Evolutionary conservation across 805 yeast species (phyloP).

Genomic region (Yamadazyma philogaea): DNA sequence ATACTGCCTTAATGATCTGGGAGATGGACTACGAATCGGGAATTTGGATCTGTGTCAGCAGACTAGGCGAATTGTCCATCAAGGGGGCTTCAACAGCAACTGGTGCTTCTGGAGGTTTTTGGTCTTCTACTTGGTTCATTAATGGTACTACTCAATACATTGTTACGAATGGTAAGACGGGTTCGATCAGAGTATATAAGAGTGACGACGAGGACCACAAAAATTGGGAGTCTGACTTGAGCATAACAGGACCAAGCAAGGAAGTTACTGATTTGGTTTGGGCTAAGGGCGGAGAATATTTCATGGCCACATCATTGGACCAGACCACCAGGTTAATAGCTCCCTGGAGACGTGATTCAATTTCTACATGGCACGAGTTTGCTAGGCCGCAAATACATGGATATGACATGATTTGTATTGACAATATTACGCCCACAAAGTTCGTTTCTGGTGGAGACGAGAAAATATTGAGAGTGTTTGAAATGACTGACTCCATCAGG

Average conservation of each 20-base stretch:
- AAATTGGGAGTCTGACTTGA: slow-evolving; percentile 48
- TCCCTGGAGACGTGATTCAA: slow-evolving; percentile 42
- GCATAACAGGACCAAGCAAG: slow-evolving; percentile 72
- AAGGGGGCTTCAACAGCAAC: slow-evolving; percentile 99
- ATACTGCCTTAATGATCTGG: slow-evolving; percentile 92
- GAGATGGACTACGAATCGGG: slow-evolving; percentile 83
- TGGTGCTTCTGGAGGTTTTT: slow-evolving; percentile 77
- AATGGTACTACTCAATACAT: slow-evolving; percentile 42
- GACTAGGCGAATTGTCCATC: slow-evolving; percentile 89
- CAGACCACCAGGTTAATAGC: slow-evolving; percentile 89
- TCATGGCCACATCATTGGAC: slow-evolving; percentile 79
- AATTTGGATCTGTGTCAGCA: slow-evolving; percentile 76
- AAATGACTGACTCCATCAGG: slow-evolving; percentile 79
- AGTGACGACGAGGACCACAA: slow-evolving; percentile 26
- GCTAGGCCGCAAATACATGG: slow-evolving; percentile 99
- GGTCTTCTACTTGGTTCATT: slow-evolving; percentile 66
- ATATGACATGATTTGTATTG: slow-evolving; percentile 85
- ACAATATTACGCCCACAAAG: slow-evolving; percentile 53
- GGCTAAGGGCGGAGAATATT: slow-evolving; percentile 62
- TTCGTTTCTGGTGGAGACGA: slow-evolving; percentile 97
- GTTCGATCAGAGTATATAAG: slow-evolving; percentile 82
- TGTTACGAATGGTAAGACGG: slow-evolving; percentile 85
- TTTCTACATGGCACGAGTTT: slow-evolving; percentile 76
- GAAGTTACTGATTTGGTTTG: slow-evolving; percentile 79
- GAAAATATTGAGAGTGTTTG: slow-evolving; percentile 84